These are phyloP conservation scores for Microstegium vimineum DNA, from an alignment of 176 grass and related monocot genomes.

Conservation along the genomic window DNA sequence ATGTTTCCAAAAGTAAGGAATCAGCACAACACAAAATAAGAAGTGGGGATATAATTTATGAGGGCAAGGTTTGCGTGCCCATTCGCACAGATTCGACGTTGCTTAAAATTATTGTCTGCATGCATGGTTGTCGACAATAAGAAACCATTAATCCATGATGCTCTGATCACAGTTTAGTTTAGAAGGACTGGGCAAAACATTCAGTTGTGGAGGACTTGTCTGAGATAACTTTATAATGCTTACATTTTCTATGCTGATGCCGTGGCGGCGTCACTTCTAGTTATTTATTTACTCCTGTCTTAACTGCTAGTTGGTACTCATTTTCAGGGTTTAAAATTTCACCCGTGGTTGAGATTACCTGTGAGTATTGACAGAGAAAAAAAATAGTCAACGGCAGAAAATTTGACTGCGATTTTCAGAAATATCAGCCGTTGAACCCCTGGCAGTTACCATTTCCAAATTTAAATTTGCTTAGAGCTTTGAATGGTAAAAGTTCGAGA, in stretches of 20 bases:
- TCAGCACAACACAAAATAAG: conserved; percentile 2
- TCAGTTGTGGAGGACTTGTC: conserved; percentile 6
- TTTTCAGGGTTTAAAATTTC: not conserved
- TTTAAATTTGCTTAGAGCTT: not conserved
- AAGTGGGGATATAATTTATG: conserved; percentile 4
- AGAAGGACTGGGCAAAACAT: not conserved
- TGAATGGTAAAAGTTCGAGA: no score
- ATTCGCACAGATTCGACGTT: conserved; percentile 14
- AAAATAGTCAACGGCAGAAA: not conserved
- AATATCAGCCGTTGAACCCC: not conserved
- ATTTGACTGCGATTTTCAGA: not conserved
- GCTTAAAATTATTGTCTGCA: conserved; percentile 26
- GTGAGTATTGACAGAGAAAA: not conserved
- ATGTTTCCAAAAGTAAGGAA: not conserved
- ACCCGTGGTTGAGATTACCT: not conserved
- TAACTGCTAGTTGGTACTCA: not conserved
- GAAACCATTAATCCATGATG: not conserved
- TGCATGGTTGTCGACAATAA: conserved; percentile 14
- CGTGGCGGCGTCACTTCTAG: not conserved
- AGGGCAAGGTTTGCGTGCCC: conserved; percentile 1
- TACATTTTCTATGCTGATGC: not conserved
- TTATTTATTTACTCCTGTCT: not conserved
- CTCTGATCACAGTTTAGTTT: not conserved
- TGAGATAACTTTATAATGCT: not conserved
- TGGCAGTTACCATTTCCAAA: not conserved